Conservation (phyloP, 495 filamentous ascomycete species). For the Neurospora terricola region DNA sequence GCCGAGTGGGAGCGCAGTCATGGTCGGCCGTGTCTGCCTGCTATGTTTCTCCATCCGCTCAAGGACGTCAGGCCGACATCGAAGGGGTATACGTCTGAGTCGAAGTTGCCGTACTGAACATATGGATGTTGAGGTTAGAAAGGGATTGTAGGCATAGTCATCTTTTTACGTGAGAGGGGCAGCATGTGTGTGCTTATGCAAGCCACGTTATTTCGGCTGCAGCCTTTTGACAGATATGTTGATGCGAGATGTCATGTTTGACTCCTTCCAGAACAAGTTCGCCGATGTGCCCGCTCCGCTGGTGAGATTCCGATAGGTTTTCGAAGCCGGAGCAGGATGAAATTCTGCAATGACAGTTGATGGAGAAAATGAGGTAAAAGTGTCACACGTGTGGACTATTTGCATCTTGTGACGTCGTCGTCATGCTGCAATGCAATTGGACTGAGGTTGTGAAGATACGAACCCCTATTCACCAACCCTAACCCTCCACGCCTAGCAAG, state of each 20-base stretch:
- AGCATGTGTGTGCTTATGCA: neutral
- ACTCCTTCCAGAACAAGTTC: neutral
- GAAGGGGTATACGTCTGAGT: conserved; percentile 26
- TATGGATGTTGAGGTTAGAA: neutral
- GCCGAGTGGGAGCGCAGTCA: conserved; percentile 41
- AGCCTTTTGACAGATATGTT: neutral
- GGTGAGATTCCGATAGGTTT: neutral
- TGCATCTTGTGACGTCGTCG: neutral
- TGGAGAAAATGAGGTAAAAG: neutral
- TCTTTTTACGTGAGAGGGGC: neutral
- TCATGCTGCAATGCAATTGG: neutral
- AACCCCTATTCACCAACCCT: neutral
- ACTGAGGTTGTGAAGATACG: no score
- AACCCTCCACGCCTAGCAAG: neutral
- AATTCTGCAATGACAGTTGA: neutral
- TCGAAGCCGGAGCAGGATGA: neutral
- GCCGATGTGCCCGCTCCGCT: neutral
- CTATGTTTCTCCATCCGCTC: conserved; percentile 47
- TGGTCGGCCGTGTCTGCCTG: conserved; percentile 44
- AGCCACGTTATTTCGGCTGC: neutral
- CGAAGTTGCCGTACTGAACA: conserved; percentile 13
- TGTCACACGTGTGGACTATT: neutral
- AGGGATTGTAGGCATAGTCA: neutral
- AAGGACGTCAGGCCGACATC: conserved; percentile 37
- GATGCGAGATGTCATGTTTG: neutral